phyloP scores from a whole-genome alignment of 2,329 filamentous ascomycete genomes.

The Lithohypha guttulata region DNA sequence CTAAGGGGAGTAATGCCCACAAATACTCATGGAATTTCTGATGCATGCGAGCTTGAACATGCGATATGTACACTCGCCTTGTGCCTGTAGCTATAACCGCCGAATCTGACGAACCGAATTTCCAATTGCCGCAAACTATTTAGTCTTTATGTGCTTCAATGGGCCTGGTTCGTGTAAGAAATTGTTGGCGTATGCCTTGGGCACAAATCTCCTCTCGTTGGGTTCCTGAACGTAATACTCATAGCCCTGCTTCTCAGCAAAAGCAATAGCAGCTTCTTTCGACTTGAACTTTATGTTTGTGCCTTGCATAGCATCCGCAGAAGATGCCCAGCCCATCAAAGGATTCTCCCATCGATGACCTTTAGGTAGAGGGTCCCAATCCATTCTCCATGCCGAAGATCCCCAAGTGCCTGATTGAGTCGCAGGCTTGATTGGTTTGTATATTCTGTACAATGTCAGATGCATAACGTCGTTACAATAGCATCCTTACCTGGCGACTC shows the following conservation, averaged over 20 bases:
- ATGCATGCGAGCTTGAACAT: too few species aligned
- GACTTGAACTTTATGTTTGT: constrained; percentile 79
- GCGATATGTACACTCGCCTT: too few species aligned
- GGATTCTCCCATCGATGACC: constrained; percentile 98
- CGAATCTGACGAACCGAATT: too few species aligned
- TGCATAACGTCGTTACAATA: not conserved
- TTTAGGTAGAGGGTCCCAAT: constrained; percentile 89
- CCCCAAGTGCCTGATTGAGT: constrained; percentile 90
- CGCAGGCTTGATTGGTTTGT: constrained; percentile 80
- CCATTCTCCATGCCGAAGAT: constrained; percentile 83
- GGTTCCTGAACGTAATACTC: constrained; percentile 99
- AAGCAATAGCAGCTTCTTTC: constrained; percentile 89
- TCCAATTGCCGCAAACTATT: too few species aligned
- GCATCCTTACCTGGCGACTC: constrained; percentile 69
- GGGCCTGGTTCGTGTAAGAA: constrained; percentile 62
- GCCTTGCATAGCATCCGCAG: constrained; percentile 88
- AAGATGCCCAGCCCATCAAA: constrained; percentile 97
- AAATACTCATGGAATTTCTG: too few species aligned
- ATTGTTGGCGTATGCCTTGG: constrained; percentile 96
- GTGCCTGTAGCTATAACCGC: too few species aligned
- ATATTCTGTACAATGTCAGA: constrained; percentile 56
- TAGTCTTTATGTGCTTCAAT: constrained; percentile 74
- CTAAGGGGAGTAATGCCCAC: too few species aligned
- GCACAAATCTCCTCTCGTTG: constrained; percentile 70
- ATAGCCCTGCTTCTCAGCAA: constrained; percentile 98